These are phyloP conservation scores for Talaromyces proteolyticus DNA, from an alignment of 495 filamentous ascomycete species.

Conservation along the genomic window DNA sequence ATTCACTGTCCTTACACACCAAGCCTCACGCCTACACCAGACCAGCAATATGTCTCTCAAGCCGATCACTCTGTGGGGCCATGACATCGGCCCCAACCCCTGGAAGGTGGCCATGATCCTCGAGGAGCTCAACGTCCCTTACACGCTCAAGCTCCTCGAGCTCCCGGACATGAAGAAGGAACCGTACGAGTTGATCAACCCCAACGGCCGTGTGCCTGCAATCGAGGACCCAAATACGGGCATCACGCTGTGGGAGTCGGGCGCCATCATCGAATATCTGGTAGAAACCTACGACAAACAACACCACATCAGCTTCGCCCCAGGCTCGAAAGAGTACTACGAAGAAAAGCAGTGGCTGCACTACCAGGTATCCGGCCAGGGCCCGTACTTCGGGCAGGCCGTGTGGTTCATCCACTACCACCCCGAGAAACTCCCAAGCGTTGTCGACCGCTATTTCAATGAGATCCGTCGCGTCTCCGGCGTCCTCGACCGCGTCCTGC, in stretches of 20 bases:
- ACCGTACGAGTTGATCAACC: constrained; percentile 54
- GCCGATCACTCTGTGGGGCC: constrained; percentile 37
- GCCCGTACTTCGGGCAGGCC: constrained; percentile 60
- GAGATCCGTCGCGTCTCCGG: constrained; percentile 55
- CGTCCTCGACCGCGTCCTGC: constrained; percentile 50
- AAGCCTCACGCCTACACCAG: neutral
- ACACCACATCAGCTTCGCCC: constrained; percentile 49
- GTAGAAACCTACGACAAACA: constrained; percentile 65
- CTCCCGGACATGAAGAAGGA: constrained; percentile 51
- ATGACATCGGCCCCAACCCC: constrained; percentile 48
- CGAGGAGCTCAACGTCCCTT: constrained; percentile 55
- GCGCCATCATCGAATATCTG: constrained; percentile 68
- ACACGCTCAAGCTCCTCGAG: constrained; percentile 34
- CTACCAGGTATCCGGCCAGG: constrained; percentile 66
- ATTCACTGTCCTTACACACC: neutral
- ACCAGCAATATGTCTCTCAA: constrained; percentile 32
- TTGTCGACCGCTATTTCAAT: constrained; percentile 51
- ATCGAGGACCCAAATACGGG: constrained; percentile 65
- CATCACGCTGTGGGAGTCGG: constrained; percentile 65
- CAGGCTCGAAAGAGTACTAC: constrained; percentile 41
- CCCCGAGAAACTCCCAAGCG: constrained; percentile 50
- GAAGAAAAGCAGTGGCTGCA: constrained; percentile 58
- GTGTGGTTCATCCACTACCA: constrained; percentile 51
- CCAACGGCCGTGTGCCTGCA: constrained; percentile 61
- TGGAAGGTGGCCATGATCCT: constrained; percentile 61